Evolutionary conservation across 192 early-diverging fungal species (phyloP).

Genomic region (Chytriomyces sp.): DNA sequence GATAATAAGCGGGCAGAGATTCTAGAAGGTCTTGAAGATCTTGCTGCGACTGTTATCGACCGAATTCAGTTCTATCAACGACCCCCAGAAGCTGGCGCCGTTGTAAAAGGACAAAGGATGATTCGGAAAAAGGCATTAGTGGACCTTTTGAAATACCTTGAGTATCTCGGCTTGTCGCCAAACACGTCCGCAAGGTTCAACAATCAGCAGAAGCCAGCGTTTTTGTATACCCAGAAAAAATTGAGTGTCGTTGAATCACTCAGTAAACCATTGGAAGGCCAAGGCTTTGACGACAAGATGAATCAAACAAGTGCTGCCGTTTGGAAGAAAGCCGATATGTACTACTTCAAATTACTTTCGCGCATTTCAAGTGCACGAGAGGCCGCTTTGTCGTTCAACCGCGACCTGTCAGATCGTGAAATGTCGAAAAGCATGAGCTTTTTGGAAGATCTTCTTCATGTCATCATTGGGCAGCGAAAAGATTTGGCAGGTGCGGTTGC

Average conservation of each 20-base stretch:
- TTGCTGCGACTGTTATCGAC: constrained; percentile 41
- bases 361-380: constrained; percentile 67
- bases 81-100: constrained; percentile 39
- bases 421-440: constrained; percentile 65
- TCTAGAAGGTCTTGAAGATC: constrained; percentile 45
- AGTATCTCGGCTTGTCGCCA: constrained; percentile 64
- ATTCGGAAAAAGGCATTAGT: constrained; percentile 79
- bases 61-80: constrained; percentile 50
- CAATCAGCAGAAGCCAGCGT: constrained; percentile 42
- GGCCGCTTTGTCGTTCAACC: constrained; percentile 44
- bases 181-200: constrained; percentile 38
- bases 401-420: constrained; percentile 71
- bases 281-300: constrained; percentile 21
- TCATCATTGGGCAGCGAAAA: constrained; percentile 64
- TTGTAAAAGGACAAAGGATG: constrained; percentile 66
- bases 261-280: background rate
- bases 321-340: constrained; percentile 66
- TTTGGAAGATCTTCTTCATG: constrained; percentile 69
- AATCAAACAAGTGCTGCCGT: constrained; percentile 16
- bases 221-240: constrained; percentile 34
- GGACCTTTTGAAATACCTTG: constrained; percentile 76
- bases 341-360: constrained; percentile 73
- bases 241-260: constrained; percentile 16
- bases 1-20: constrained; percentile 26
- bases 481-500: constrained; percentile 38